Conservation (phyloP, 306 rosid species). For the Adenanthera pavonina region DNA sequence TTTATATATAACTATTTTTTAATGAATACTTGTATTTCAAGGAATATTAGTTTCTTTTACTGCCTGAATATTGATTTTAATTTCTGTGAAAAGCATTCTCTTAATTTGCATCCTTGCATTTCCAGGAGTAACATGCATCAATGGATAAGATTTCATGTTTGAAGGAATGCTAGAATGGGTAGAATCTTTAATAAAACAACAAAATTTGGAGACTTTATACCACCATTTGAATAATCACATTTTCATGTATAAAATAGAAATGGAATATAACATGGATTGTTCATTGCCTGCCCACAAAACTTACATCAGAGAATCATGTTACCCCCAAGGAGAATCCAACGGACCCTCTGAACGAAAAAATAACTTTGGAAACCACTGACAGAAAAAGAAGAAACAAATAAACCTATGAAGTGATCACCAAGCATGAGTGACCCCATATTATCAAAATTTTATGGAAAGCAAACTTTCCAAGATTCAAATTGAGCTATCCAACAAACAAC, state of each 20-base stretch:
- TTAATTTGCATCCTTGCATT: neutral
- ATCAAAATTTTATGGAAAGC: constrained; percentile 30
- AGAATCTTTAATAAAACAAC: neutral
- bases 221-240: constrained; percentile 11
- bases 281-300: constrained; percentile 13
- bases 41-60: neutral
- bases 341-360: constrained; percentile 25
- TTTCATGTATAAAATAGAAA: constrained; percentile 25
- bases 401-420: constrained; percentile 49
- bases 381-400: constrained; percentile 18
- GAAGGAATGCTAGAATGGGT: neutral
- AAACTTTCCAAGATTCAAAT: constrained; percentile 19
- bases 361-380: constrained; percentile 13
- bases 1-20: neutral
- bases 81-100: neutral
- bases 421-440: constrained; percentile 42
- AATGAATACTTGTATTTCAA: neutral
- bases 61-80: neutral
- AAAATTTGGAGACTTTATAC: neutral
- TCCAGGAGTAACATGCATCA: neutral
- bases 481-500: constrained; percentile 48
- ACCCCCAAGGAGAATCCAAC: constrained; percentile 33
- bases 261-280: constrained; percentile 28
- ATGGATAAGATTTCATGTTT: neutral
- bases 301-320: neutral